phyloP scores from a whole-genome alignment of 2,329 filamentous ascomycete genomes.

The Penicillium polonicum region DNA sequence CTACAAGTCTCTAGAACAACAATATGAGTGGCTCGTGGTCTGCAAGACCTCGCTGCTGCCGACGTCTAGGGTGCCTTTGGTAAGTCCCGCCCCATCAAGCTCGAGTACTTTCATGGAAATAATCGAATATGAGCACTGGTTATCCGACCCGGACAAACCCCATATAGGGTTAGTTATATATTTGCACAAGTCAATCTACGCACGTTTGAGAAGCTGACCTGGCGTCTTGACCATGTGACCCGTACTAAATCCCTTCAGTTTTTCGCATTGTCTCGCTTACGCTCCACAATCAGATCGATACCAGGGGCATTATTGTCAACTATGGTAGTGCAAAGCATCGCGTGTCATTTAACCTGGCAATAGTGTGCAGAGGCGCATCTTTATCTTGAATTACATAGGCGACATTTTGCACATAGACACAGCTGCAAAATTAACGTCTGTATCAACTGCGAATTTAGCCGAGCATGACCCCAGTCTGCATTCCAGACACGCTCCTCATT shows the following conservation, averaged over 20 bases:
- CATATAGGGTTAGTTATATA: no score
- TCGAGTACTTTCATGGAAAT: slow-evolving; percentile 13
- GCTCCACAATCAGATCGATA: no score
- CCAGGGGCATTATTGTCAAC: slow-evolving; percentile 16
- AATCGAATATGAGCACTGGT: slow-evolving; percentile 8
- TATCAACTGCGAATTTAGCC: slow-evolving; percentile 2
- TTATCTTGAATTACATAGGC: neutral
- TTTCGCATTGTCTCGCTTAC: no score
- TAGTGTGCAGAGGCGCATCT: neutral
- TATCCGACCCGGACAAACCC: slow-evolving; percentile 14
- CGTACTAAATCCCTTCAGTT: neutral
- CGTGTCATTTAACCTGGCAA: slow-evolving; percentile 19
- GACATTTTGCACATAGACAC: neutral
- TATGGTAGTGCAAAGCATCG: slow-evolving; percentile 13
- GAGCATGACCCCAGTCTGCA: slow-evolving; percentile 12
- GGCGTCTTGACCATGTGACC: neutral
- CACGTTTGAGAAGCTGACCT: neutral
- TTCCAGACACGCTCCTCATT: slow-evolving; percentile 9
- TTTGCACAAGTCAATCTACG: neutral
- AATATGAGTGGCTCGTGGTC: slow-evolving; percentile 13
- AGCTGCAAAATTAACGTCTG: no score
- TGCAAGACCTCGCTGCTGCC: neutral
- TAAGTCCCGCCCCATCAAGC: slow-evolving; percentile 9
- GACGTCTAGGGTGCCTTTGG: slow-evolving; percentile 6
- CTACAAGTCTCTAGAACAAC: slow-evolving; percentile 10